Conservation (phyloP, 176 grass and related monocot genomes). For the Olyra latifolia region DNA sequence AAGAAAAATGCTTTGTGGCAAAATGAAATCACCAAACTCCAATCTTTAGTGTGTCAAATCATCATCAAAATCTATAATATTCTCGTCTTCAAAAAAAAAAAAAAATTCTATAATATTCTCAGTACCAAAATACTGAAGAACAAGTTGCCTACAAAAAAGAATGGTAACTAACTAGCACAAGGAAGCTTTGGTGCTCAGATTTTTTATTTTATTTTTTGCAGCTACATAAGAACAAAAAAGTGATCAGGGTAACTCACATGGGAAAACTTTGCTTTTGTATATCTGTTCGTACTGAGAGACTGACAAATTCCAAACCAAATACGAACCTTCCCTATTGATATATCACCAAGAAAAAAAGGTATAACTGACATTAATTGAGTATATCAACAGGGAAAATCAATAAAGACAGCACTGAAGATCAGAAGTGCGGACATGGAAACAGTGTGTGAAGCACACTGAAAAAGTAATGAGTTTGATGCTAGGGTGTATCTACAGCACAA, state of each 20-base stretch:
- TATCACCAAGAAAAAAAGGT: constrained; percentile 40
- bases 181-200: constrained; percentile 37
- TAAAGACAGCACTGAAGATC: constrained; percentile 18
- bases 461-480: constrained; percentile 1
- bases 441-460: background rate
- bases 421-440: constrained; percentile 7
- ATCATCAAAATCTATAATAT: background rate
- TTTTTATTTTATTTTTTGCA: constrained; percentile 7
- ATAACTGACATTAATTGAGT: constrained; percentile 31
- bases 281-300: constrained; percentile 85
- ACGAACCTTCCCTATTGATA: constrained; percentile 68
- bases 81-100: too few relatives aligned
- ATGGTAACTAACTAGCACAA: constrained; percentile 37
- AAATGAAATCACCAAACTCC: too few relatives aligned
- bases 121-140: constrained; percentile 10
- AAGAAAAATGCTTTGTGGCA: too few relatives aligned
- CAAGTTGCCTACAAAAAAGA: constrained; percentile 26
- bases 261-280: constrained; percentile 71
- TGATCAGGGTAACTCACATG: constrained; percentile 49
- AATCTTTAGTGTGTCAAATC: too few relatives aligned
- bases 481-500: background rate
- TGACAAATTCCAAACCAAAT: constrained; percentile 83
- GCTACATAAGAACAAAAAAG: constrained; percentile 27
- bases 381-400: constrained; percentile 27
- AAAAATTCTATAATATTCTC: constrained; percentile 24